A percentile compares a stretch with the other conserved stretches of the same genome.
phyloP scores from a whole-genome alignment of 257 asterid species.

The Solanum gandarillasii region DNA sequence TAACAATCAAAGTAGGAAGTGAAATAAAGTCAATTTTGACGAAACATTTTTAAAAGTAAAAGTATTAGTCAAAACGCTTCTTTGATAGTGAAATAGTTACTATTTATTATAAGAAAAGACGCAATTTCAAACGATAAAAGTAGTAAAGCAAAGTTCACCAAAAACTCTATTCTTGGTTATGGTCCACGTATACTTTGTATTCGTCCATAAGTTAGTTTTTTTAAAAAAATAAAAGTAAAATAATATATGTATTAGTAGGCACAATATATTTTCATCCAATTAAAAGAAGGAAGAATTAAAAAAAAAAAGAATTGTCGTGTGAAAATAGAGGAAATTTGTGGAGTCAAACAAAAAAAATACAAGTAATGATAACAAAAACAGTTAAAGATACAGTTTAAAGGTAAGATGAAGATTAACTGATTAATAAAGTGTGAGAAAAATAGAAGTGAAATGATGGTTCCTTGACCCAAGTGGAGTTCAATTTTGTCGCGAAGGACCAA shows the following conservation, averaged over 20 bases:
- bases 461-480: not conserved
- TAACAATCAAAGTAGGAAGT: not conserved
- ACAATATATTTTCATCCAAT: not conserved
- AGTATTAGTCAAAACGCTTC: not conserved
- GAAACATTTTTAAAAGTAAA: not conserved
- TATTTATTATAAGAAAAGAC: not conserved
- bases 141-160: not conserved
- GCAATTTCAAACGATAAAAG: not conserved
- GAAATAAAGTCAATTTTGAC: not conserved
- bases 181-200: not conserved
- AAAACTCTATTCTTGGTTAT: not conserved
- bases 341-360: not conserved
- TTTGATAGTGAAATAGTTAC: not conserved
- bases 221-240: no score
- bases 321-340: not conserved
- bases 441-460: not conserved
- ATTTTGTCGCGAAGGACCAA: slow-evolving; percentile 3
- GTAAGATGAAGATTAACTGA: not conserved
- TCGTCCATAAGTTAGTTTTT: not conserved
- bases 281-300: not conserved
- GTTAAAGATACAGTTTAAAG: not conserved
- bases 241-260: not conserved
- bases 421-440: not conserved
- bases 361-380: not conserved
- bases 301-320: not conserved